These are phyloP conservation scores for Oehlia diaphana DNA, from an alignment of 192 early-diverging fungal species.

Conservation along the genomic window DNA sequence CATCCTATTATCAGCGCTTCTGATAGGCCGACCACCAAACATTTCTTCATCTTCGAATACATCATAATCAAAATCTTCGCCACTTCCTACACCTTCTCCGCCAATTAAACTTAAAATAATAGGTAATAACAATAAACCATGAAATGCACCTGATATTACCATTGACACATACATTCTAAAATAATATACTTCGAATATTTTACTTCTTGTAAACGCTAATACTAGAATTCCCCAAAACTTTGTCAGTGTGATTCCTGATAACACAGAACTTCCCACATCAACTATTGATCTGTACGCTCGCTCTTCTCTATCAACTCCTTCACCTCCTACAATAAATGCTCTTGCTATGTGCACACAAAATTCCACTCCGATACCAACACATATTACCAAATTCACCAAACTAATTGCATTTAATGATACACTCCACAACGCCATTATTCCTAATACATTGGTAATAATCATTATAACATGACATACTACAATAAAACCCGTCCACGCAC, in stretches of 20 bases:
- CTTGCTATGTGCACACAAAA: conserved; percentile 68
- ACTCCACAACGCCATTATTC: conserved; percentile 56
- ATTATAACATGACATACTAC: conserved; percentile 56
- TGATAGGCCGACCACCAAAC: neutral
- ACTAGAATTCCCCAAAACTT: conserved; percentile 68
- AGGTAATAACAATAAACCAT: conserved; percentile 60
- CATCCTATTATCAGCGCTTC: conserved; percentile 23
- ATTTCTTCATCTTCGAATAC: conserved; percentile 32
- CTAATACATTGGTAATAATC: conserved; percentile 59
- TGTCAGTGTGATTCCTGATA: conserved; percentile 64
- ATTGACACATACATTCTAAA: conserved; percentile 68
- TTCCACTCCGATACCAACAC: conserved; percentile 68
- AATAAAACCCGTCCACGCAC: conserved; percentile 50
- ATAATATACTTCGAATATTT: conserved; percentile 71
- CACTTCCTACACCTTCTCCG: conserved; percentile 40
- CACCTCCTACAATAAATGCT: conserved; percentile 52
- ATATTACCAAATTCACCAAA: conserved; percentile 65
- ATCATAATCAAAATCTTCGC: conserved; percentile 45
- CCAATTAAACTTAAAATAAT: conserved; percentile 56
- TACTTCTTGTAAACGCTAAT: conserved; percentile 63
- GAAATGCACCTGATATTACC: conserved; percentile 58
- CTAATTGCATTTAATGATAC: conserved; percentile 65
- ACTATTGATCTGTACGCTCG: conserved; percentile 48
- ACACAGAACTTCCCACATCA: conserved; percentile 65
- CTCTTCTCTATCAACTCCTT: conserved; percentile 42